Conservation (phyloP, 164 flowering plant genomes). For the Aristolochia fimbriata region DNA sequence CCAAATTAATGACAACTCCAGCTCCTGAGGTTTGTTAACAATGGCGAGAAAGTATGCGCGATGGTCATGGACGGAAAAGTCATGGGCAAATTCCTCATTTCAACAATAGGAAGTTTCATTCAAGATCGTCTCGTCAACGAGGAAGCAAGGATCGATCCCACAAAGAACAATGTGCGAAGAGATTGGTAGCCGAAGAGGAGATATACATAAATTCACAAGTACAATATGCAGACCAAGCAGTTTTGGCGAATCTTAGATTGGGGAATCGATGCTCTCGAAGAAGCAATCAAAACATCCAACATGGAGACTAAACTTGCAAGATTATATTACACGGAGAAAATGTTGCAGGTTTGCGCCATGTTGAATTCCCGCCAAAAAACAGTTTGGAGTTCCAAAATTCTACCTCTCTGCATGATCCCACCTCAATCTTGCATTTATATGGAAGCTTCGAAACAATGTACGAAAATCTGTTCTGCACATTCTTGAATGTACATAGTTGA, state of each 20-base stretch:
- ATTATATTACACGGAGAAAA: slow-evolving; percentile 61
- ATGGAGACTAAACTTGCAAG: slow-evolving; percentile 60
- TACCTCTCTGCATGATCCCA: slow-evolving; percentile 85
- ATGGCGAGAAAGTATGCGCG: slow-evolving; percentile 39
- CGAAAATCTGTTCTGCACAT: slow-evolving; percentile 46
- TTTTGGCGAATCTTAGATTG: slow-evolving; percentile 71
- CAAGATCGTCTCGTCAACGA: slow-evolving; percentile 49
- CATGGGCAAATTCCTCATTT: slow-evolving; percentile 32
- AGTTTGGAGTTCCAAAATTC: slow-evolving; percentile 69
- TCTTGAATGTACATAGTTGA: slow-evolving; percentile 66
- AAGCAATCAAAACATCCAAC: slow-evolving; percentile 60
- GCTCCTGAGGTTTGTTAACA: background rate
- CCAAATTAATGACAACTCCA: too few species aligned
- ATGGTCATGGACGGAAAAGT: slow-evolving; percentile 46
- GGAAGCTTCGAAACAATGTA: slow-evolving; percentile 43
- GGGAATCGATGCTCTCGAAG: slow-evolving; percentile 87
- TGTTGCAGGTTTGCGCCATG: slow-evolving; percentile 83
- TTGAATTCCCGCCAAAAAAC: slow-evolving; percentile 47
- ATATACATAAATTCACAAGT: slow-evolving; percentile 27
- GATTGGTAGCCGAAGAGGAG: slow-evolving; percentile 61
- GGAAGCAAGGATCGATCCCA: slow-evolving; percentile 46
- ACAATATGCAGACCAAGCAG: slow-evolving; percentile 69
- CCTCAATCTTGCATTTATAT: slow-evolving; percentile 56
- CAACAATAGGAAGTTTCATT: slow-evolving; percentile 43
- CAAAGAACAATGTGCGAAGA: slow-evolving; percentile 74